Evolutionary conservation across 768 basidiomycete species (phyloP).

Genomic region (Auriscalpium microsporum): DNA sequence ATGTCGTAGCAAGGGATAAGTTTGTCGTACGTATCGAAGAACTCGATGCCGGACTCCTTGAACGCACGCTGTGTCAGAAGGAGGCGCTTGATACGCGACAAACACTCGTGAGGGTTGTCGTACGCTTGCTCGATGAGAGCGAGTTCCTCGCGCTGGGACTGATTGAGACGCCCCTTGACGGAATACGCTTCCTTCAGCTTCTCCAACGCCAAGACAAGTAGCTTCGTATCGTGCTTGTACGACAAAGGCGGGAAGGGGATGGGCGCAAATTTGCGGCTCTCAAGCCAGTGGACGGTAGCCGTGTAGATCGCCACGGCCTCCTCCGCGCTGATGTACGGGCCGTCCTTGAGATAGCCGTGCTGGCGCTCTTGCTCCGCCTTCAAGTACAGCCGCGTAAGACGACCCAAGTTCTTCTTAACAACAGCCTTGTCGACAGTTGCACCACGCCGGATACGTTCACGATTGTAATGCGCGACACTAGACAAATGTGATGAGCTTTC

Average conservation of each 20-base stretch:
- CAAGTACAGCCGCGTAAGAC: conserved; percentile 92
- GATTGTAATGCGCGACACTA: conserved; percentile 94
- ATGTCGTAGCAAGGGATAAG: conserved; percentile 99
- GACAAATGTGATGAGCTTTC: conserved; percentile 1
- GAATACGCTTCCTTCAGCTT: conserved; percentile 99
- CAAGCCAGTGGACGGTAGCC: conserved; percentile 97
- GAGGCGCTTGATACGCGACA: conserved; percentile 96
- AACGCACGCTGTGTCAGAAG: conserved; percentile 96
- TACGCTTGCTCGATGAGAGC: conserved; percentile 98
- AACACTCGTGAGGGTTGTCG: conserved; percentile 97
- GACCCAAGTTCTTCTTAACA: conserved; percentile 97
- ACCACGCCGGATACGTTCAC: conserved; percentile 93
- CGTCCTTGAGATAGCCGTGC: conserved; percentile 98
- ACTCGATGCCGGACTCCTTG: conserved; percentile 96
- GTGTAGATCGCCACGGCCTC: conserved; percentile 99
- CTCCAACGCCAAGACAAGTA: conserved; percentile 92
- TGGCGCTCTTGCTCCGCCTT: conserved; percentile 99
- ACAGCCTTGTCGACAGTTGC: conserved; percentile 98
- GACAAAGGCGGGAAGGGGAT: conserved; percentile 99
- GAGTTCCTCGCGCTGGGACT: conserved; percentile 95
- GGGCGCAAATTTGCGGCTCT: conserved; percentile 94
- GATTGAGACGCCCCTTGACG: conserved; percentile 94
- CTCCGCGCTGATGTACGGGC: conserved; percentile 97
- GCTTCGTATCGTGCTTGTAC: conserved; percentile 98
- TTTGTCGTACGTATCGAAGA: conserved; percentile 97